Evolutionary conservation across 257 asterid species (phyloP), one percentile per base, ranked within the genome.

Genomic region (Solanum pimpinellifolium): DNA sequence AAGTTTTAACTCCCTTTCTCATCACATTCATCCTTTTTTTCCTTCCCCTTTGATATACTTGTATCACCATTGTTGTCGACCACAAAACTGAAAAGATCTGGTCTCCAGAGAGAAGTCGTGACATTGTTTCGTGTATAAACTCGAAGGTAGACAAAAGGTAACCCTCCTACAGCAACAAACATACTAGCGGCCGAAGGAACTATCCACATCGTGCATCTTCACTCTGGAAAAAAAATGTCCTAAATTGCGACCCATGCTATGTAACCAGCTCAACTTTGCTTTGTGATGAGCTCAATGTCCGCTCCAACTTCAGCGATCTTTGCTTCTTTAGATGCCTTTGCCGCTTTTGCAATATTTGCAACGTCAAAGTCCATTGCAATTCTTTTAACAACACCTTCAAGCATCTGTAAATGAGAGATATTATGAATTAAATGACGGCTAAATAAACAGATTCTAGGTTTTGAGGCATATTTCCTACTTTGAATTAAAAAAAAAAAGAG

Each of bases 281-380:
- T 93, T 11, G 95, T 93, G 11, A 90, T 93, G 37, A 92, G 92
- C 88, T 96, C 96, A 66, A 96, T 96, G 89, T 97, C 99, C 7
- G 97, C 94, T 90, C 96, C 99, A 83, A 97, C 93, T 94, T 97
- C 98, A 27, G 98, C 95, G 83, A 94, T 92, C 91, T 97, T 97
- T 72, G 93, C 42, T 85, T 93, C 98, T 62, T 87, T 93, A 62
- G 98, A 95, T 83, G 95, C 91, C 89, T 93, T 97, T 23, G 99
- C 97, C 37, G 95, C 91, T 88, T 89, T 93, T 27, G 98, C 98
- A 37, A 97, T 93, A 87, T 60, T 95, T 69, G 88, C 89, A 84
- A 96, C 98, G 44, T 95, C 99, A 31, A 97, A 97, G 90, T 97
- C 99, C 92, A 97, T 80, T 31, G 99, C 99, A 52, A 93, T 90